Conservation (phyloP, 768 basidiomycete species). For the Boletus edulis region DNA sequence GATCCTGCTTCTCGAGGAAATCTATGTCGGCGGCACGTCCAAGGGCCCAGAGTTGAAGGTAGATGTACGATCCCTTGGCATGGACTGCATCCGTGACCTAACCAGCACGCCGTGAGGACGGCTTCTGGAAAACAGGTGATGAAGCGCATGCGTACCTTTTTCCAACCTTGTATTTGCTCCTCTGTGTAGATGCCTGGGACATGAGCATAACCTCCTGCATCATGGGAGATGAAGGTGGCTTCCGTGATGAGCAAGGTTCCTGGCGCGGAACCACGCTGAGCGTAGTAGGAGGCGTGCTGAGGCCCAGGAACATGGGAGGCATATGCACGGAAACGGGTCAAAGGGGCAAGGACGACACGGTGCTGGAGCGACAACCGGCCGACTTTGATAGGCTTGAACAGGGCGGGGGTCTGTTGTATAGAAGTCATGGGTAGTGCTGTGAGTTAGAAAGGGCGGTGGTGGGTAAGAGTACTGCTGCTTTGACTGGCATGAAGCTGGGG, state of each 20-base stretch:
- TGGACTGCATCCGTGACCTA: conserved; percentile 7
- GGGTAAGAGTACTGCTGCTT: neutral
- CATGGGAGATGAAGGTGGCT: conserved; percentile 45
- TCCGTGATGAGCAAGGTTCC: conserved; percentile 60
- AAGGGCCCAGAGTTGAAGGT: conserved; percentile 40
- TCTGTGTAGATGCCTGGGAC: neutral
- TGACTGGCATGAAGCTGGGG: neutral
- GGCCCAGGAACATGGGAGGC: conserved; percentile 33
- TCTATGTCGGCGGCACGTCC: conserved; percentile 44
- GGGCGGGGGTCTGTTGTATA: neutral
- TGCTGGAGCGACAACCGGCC: neutral
- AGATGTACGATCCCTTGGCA: neutral
- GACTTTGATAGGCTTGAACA: neutral
- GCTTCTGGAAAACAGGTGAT: neutral
- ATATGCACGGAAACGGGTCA: conserved; percentile 1
- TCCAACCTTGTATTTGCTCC: neutral
- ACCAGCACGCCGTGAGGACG: neutral
- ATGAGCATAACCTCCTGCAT: neutral
- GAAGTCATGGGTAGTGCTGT: neutral
- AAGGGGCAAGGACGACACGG: neutral
- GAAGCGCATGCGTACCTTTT: neutral
- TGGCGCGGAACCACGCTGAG: conserved; percentile 42
- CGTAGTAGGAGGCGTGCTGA: conserved; percentile 42
- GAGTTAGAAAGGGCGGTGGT: neutral
- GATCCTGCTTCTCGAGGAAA: conserved; percentile 3